phyloP scores from a whole-genome alignment of 2,329 filamentous ascomycete genomes.

The Colletotrichum kahawae region DNA sequence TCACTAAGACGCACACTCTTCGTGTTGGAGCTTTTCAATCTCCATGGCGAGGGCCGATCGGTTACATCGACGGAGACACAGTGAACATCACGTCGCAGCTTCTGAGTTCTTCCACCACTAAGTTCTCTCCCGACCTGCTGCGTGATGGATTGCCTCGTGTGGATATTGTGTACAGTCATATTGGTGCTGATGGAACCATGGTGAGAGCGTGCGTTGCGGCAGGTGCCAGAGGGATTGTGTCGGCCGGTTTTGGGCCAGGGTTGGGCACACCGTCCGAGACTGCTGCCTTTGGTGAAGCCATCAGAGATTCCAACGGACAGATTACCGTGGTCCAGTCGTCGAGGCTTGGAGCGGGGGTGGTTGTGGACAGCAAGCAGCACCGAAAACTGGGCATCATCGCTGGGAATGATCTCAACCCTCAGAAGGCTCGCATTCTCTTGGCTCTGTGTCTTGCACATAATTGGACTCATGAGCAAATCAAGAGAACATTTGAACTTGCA shows the following conservation, averaged over 20 bases:
- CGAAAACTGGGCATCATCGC: neutral
- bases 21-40: constrained; percentile 1
- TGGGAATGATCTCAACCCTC: neutral
- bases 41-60: neutral
- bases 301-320: neutral
- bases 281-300: neutral
- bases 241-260: neutral
- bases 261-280: neutral
- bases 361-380: neutral
- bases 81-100: neutral
- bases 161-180: constrained; percentile 4
- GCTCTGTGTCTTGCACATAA: neutral
- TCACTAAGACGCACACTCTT: constrained; percentile 8
- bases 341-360: neutral
- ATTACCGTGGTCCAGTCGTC: neutral
- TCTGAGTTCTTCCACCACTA: neutral
- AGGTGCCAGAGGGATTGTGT: neutral
- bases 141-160: neutral
- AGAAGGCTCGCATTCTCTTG: neutral
- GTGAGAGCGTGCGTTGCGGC: neutral
- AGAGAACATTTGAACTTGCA: neutral
- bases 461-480: neutral
- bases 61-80: neutral
- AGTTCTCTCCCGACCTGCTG: neutral
- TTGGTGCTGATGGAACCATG: neutral